These are phyloP conservation scores for Teratosphaeria gauchensis DNA, from an alignment of 2,329 filamentous ascomycete species.

Conservation along the genomic window DNA sequence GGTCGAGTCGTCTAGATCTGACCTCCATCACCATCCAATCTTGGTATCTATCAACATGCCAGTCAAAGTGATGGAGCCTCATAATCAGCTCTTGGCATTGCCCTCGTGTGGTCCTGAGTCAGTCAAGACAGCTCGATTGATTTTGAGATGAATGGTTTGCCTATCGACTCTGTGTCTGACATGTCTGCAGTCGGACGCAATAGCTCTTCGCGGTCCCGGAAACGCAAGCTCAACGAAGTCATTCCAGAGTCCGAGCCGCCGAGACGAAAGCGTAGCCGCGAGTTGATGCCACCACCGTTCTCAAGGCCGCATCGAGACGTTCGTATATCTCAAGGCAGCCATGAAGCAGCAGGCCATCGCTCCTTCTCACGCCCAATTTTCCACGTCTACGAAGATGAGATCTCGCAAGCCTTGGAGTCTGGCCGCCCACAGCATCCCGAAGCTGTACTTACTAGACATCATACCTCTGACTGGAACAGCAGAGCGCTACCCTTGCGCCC, in stretches of 20 bases:
- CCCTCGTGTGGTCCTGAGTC: too few relatives aligned
- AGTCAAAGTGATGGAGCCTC: too few relatives aligned
- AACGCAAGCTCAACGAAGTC: slow-evolving; percentile 23
- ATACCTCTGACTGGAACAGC: background rate
- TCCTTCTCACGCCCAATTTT: background rate
- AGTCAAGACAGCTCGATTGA: too few relatives aligned
- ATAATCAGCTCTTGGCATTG: too few relatives aligned
- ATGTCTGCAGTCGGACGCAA: slow-evolving; percentile 6
- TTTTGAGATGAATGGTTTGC: background rate
- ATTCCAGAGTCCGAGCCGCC: background rate
- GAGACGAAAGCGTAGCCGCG: slow-evolving; percentile 15
- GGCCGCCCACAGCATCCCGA: background rate
- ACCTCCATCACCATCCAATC: too few relatives aligned
- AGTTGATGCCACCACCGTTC: slow-evolving; percentile 32
- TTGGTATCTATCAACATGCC: too few relatives aligned
- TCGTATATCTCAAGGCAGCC: background rate
- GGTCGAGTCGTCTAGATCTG: too few relatives aligned
- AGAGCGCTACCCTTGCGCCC: background rate
- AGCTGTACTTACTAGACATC: background rate
- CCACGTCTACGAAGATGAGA: background rate
- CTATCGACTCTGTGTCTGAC: background rate
- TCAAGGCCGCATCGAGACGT: background rate
- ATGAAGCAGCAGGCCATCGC: background rate
- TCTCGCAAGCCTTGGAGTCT: background rate
- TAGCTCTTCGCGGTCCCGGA: slow-evolving; percentile 18